Conservation (phyloP, 345 rosid genomes). For the Camelina neglecta region DNA sequence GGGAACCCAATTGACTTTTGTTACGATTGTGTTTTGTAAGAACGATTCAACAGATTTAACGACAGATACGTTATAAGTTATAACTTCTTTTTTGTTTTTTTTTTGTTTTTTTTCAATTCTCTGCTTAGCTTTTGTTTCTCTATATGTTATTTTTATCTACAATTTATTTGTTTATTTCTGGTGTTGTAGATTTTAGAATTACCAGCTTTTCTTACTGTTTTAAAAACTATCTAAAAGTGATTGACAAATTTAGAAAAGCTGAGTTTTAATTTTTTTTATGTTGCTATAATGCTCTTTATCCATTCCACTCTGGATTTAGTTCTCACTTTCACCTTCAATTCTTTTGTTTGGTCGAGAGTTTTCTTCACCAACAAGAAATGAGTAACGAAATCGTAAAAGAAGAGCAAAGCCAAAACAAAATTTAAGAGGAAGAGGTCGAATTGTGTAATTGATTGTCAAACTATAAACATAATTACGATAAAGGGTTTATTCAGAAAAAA, state of each 20-base stretch:
- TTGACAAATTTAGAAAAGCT: conserved; percentile 23
- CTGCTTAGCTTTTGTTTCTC: conserved; percentile 17
- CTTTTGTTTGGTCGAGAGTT: conserved; percentile 16
- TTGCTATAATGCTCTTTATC: conserved; percentile 19
- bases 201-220: not conserved
- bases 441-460: not conserved
- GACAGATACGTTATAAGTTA: conserved; percentile 29
- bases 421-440: not conserved
- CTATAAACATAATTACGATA: not conserved
- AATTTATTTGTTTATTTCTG: conserved; percentile 23
- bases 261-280: not conserved
- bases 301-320: conserved; percentile 20
- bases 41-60: conserved; percentile 41
- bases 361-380: conserved; percentile 12
- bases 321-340: not conserved
- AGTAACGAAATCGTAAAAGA: not conserved
- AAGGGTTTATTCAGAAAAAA: not conserved
- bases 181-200: conserved; percentile 32
- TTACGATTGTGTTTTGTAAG: conserved; percentile 37
- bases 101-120: not conserved
- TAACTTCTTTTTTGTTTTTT: conserved; percentile 20
- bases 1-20: conserved; percentile 46
- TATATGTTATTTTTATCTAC: conserved; percentile 20
- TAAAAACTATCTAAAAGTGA: not conserved
- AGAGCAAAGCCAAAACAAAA: not conserved